Evolutionary conservation across 306 rosid species (phyloP), one percentile per base, ranked within the genome.

Genomic region (Casuarina equisetifolia): DNA sequence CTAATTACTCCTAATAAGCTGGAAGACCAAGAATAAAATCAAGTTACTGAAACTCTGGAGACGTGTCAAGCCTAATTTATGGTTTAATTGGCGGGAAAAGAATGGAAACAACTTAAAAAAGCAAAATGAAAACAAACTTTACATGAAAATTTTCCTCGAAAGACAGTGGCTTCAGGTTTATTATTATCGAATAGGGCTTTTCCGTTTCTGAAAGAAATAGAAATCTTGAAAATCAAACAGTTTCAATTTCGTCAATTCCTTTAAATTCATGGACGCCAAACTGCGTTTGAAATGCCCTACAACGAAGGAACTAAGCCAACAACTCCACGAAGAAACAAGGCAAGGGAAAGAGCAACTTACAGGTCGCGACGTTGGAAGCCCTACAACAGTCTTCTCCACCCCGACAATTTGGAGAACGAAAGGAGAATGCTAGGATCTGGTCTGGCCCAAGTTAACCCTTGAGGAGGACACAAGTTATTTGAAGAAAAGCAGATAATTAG

Each of bases 321-420:
- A 55, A 16, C 16, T 17, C 3, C 43, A 8, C 10, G 36, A 74
- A 45, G 52, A 6, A 48, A 39, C 36, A 9, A 11, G 35, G 17
- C 43, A n/a, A 35, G 42, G 10, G 6, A 9, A 1, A 12, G 74
- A 20, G 2, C 61, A 35, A 16, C 82, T 76, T 66, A 82, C 67
- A 15, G 46, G 8, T 48, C 13, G 57, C 17, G 69, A 32, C 46
- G 55, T 36, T 19, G 54, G 43, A 10, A 4, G 17, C 44, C 54
- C 59, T 32, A 5, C 63, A 32, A 57, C 3, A 5, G 38, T 19
- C 20, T 64, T 54, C 44, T 54, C 43, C 19, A 19, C 49, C 45
- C 58, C 42, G 7, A 38, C 19, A 64, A 45, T 72, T 63, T 15
- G 32, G 49, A 52, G 0, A 25, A 25, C 32, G 42, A 45, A 13